These are phyloP conservation scores for Gossypium davidsonii DNA, from an alignment of 441 rosid genomes.

Conservation along the genomic window DNA sequence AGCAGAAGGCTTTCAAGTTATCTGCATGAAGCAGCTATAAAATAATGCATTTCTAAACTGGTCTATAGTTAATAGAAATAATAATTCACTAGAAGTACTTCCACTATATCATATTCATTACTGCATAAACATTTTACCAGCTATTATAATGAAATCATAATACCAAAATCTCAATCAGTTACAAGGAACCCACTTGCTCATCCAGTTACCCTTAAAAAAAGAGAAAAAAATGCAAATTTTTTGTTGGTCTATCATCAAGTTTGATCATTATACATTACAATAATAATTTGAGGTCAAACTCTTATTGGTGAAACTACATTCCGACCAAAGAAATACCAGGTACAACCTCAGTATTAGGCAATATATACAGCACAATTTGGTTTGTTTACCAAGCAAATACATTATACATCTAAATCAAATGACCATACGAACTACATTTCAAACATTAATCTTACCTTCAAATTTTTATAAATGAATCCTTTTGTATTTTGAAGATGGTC, in stretches of 20 bases:
- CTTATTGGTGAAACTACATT: neutral
- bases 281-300: neutral
- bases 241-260: neutral
- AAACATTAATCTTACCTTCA: conserved; percentile 55
- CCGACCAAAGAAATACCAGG: neutral
- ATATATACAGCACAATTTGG: neutral
- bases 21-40: neutral
- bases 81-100: neutral
- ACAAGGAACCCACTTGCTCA: neutral
- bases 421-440: neutral
- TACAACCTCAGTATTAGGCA: neutral
- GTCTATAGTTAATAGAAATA: neutral
- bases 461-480: conserved; percentile 70
- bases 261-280: neutral
- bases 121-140: neutral
- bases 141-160: neutral
- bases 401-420: neutral
- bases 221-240: neutral
- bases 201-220: neutral
- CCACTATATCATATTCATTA: neutral
- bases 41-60: neutral
- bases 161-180: neutral
- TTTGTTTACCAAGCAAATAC: neutral
- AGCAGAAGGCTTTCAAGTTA: neutral
- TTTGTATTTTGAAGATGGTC: conserved; percentile 95